Conservation (phyloP, 1,284 basidiomycete genomes). For the Ganoderma meredithae region DNA sequence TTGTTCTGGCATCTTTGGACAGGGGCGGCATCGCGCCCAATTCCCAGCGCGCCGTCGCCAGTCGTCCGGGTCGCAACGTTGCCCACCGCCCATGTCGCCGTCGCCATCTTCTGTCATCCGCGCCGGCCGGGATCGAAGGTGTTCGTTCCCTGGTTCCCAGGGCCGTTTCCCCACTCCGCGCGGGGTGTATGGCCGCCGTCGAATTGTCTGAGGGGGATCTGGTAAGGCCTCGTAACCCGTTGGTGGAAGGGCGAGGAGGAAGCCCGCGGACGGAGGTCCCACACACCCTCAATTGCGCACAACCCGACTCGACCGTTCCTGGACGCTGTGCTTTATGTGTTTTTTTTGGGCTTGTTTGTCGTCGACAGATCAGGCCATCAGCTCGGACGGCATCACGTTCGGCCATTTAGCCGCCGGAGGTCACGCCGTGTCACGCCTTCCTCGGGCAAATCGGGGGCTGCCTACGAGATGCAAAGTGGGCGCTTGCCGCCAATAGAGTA, state of each 20-base stretch:
- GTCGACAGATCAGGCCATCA: constrained; percentile 9
- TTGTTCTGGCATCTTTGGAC: not conserved
- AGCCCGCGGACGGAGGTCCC: not conserved
- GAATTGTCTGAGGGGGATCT: constrained; percentile 17
- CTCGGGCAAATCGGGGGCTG: constrained; percentile 12
- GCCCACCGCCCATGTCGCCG: constrained; percentile 3
- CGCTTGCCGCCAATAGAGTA: too few relatives aligned
- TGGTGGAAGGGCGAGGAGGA: not conserved
- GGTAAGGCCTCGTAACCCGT: not conserved
- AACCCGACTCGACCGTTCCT: constrained; percentile 13
- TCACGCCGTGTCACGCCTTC: constrained; percentile 16
- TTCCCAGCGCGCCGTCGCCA: not conserved
- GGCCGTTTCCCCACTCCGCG: not conserved
- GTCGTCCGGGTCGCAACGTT: not conserved
- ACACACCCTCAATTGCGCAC: constrained; percentile 12
- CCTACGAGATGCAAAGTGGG: not conserved
- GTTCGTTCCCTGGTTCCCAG: not conserved
- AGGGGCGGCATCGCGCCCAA: constrained; percentile 14
- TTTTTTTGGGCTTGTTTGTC: too few relatives aligned
- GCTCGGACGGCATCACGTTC: constrained; percentile 4
- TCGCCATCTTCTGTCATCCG: constrained; percentile 6
- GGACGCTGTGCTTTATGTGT: constrained; percentile 17
- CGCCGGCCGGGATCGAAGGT: not conserved
- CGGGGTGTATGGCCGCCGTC: not conserved
- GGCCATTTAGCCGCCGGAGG: constrained; percentile 3